Conservation (phyloP, 1,139 yeast genomes). For the Blastobotrys elegans region DNA sequence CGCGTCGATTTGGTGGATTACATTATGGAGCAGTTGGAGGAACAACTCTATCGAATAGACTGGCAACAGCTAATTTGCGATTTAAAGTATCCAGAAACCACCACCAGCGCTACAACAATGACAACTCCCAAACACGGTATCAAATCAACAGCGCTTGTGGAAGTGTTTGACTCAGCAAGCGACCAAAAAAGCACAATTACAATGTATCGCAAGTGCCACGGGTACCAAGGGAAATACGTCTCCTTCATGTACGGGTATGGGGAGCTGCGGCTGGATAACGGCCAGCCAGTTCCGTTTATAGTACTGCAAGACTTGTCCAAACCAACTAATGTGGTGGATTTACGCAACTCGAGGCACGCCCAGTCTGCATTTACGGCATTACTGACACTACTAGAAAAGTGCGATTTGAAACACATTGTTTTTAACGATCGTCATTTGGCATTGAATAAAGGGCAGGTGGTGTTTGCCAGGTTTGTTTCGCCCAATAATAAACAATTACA, state of each 20-base stretch:
- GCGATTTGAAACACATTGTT: not conserved
- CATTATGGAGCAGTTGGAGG: not conserved
- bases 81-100: not conserved
- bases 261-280: not conserved
- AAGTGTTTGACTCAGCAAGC: not conserved
- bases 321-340: not conserved
- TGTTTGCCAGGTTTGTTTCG: not conserved
- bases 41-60: not conserved
- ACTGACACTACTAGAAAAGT: not conserved
- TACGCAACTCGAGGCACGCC: not conserved
- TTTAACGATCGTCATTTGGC: conserved; percentile 1
- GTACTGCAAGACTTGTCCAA: not conserved
- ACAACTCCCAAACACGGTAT: too few species aligned
- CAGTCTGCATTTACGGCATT: conserved; percentile 2
- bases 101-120: too few species aligned
- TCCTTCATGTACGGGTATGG: not conserved
- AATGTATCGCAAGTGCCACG: not conserved
- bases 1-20: not conserved
- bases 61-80: not conserved
- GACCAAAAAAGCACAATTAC: not conserved
- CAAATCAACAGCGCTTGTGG: not conserved
- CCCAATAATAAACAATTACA: not conserved
- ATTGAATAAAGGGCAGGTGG: not conserved
- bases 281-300: not conserved
- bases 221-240: not conserved